Percentiles rank a stretch among this genome's conserved stretches.
phyloP scores from a whole-genome alignment of 78 protist genomes.

The Bodo saltans region DNA sequence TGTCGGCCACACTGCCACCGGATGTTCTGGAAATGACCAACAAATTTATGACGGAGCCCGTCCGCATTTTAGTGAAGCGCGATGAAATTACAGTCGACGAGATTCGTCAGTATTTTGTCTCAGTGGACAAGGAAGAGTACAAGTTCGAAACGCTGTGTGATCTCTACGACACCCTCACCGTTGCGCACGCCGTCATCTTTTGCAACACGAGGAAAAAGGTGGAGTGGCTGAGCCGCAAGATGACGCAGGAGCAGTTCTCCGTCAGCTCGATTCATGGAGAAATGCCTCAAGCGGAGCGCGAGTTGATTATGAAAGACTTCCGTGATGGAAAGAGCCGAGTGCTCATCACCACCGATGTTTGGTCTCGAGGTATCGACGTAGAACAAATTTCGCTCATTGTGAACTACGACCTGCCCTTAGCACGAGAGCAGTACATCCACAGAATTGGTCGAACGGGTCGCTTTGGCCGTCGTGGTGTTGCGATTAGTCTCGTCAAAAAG shows the following conservation, averaged over 20 bases:
- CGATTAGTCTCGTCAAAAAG: constrained; percentile 95
- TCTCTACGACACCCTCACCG: constrained; percentile 94
- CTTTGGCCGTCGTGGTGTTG: constrained; percentile 98
- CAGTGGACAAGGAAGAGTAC: constrained; percentile 88
- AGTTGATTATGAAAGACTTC: constrained; percentile 91
- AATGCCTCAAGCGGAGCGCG: constrained; percentile 92
- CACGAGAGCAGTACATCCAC: constrained; percentile 97
- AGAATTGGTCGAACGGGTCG: constrained; percentile 98
- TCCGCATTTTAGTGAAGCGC: constrained; percentile 93
- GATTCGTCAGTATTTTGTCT: constrained; percentile 96
- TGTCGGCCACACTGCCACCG: constrained; percentile 98
- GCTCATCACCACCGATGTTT: constrained; percentile 97
- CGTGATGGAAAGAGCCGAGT: constrained; percentile 92
- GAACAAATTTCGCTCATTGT: constrained; percentile 96
- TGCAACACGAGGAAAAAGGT: constrained; percentile 93
- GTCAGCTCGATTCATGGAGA: constrained; percentile 97
- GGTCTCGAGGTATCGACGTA: constrained; percentile 98
- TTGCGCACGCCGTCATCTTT: constrained; percentile 95
- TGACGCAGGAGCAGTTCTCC: constrained; percentile 77
- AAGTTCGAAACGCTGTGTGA: constrained; percentile 97
- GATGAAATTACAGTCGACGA: constrained; percentile 99
- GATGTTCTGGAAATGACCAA: constrained; percentile 93
- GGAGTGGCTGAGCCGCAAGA: constrained; percentile 84
- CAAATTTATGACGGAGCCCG: constrained; percentile 95
- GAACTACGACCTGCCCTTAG: constrained; percentile 97